A percentile compares a stretch with the other conserved stretches of the same genome.
Evolutionary conservation across 139 green algal genomes (phyloP).

Genomic region (Chlamydomonas incerta): DNA sequence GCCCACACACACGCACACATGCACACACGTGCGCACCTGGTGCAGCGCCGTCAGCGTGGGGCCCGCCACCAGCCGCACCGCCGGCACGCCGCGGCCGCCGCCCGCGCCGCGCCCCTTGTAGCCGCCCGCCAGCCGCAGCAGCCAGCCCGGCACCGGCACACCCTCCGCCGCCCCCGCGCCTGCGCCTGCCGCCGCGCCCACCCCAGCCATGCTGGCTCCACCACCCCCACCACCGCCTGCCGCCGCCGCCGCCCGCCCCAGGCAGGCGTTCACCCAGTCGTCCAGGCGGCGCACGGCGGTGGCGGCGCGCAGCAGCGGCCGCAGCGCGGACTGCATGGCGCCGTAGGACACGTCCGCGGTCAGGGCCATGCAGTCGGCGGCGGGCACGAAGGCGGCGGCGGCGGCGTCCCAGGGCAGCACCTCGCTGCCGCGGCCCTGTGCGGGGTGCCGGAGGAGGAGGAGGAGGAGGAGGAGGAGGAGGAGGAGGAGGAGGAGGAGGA

Average conservation of each 20-base stretch:
- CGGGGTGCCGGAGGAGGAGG: too few species aligned
- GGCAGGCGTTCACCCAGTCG: constrained; percentile 7
- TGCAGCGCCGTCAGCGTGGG: constrained; percentile 28
- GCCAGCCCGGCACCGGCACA: background rate
- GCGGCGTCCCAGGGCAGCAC: background rate
- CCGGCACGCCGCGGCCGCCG: background rate
- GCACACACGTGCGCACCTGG: background rate
- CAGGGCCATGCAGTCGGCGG: background rate
- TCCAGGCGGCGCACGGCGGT: constrained; percentile 7
- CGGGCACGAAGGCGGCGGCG: background rate
- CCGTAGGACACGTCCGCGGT: background rate
- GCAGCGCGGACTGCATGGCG: constrained; percentile 1
- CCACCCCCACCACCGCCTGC: background rate
- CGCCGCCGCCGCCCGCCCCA: background rate
- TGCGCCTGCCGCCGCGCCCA: too few species aligned
- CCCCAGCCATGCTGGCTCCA: background rate
- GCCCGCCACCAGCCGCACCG: constrained; percentile 4
- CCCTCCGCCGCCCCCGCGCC: background rate
- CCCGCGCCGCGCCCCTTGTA: background rate
- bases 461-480: too few species aligned
- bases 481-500: too few species aligned
- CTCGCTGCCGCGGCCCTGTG: constrained; percentile 28
- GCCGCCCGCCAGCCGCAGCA: constrained; percentile 13
- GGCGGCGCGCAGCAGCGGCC: constrained; percentile 13
- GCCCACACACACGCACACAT: too few species aligned